Percentiles rank a stretch among this genome's conserved stretches.
Conservation (phyloP, 2,329 filamentous ascomycete species). For the Microsporum canis region DNA sequence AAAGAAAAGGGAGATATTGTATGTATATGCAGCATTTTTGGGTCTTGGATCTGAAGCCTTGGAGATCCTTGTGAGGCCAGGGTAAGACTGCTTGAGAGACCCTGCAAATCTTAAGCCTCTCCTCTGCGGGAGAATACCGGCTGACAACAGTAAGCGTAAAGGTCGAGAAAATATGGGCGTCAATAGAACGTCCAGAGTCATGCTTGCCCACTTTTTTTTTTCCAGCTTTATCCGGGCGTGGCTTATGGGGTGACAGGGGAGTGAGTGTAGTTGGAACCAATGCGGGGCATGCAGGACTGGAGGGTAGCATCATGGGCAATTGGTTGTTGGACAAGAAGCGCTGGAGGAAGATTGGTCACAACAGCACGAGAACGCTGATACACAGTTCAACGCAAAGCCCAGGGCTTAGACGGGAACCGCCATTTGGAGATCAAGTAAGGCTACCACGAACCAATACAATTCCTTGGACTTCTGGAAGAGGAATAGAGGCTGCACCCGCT, state of each 20-base stretch:
- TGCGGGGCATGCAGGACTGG: slow-evolving; percentile 2
- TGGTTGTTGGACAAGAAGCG: background rate
- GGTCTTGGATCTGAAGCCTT: background rate
- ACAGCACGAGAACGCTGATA: background rate
- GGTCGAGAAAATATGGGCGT: background rate
- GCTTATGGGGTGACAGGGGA: slow-evolving; percentile 3
- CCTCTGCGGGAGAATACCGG: background rate
- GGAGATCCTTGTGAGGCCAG: background rate
- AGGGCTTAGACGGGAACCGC: background rate
- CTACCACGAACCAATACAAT: slow-evolving; percentile 1
- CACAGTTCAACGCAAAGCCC: background rate
- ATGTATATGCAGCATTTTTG: background rate
- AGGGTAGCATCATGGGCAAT: slow-evolving; percentile 1
- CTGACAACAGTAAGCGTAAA: background rate
- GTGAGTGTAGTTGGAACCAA: slow-evolving; percentile 1
- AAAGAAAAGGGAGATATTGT: background rate
- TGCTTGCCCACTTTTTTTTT: background rate
- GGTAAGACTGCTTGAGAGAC: background rate
- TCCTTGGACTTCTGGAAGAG: slow-evolving; percentile 1
- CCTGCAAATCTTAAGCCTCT: slow-evolving; percentile 3
- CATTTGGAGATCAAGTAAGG: slow-evolving; percentile 2
- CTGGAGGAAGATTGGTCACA: background rate
- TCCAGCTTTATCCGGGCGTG: slow-evolving; percentile 3
- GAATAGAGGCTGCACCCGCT: background rate
- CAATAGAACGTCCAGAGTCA: background rate